Conservation (phyloP, 1,284 basidiomycete genomes). For the Ustilago hordei region DNA sequence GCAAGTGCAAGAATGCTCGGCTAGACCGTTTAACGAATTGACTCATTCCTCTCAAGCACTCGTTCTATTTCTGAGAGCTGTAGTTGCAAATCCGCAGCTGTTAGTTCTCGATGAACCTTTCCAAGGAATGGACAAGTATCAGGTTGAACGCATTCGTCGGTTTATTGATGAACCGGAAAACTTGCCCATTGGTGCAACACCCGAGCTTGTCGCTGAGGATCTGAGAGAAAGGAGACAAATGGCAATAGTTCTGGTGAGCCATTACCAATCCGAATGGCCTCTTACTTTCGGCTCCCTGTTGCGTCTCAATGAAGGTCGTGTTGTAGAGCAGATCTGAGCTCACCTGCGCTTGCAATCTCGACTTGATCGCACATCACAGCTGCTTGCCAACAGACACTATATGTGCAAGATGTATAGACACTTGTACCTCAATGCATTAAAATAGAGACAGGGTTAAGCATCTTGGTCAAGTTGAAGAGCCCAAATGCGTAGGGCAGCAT, state of each 20-base stretch:
- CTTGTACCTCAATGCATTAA: neutral
- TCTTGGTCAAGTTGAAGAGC: constrained; percentile 31
- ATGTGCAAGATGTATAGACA: neutral
- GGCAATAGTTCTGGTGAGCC: constrained; percentile 63
- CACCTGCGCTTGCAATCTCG: neutral
- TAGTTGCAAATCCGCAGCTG: constrained; percentile 58
- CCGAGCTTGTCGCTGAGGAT: constrained; percentile 22
- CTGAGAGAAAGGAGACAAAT: constrained; percentile 22
- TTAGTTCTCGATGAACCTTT: constrained; percentile 68
- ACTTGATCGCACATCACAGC: no score
- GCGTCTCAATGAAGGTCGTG: constrained; percentile 51
- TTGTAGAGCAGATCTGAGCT: constrained; percentile 43
- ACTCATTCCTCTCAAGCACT: constrained; percentile 62
- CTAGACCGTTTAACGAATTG: constrained; percentile 37
- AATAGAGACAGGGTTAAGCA: constrained; percentile 4
- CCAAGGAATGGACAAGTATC: constrained; percentile 63
- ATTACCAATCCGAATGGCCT: constrained; percentile 68
- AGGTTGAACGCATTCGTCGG: constrained; percentile 46
- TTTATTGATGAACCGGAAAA: constrained; percentile 50
- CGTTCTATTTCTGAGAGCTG: constrained; percentile 61
- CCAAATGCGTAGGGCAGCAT: constrained; percentile 72
- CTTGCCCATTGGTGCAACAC: constrained; percentile 18
- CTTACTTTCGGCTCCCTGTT: constrained; percentile 51
- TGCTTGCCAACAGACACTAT: neutral
- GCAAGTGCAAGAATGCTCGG: neutral